Evolutionary conservation across 2,329 filamentous ascomycete species (phyloP), one percentile per base, ranked within the genome.

Genomic region (Tolypocladium endophyticum): DNA sequence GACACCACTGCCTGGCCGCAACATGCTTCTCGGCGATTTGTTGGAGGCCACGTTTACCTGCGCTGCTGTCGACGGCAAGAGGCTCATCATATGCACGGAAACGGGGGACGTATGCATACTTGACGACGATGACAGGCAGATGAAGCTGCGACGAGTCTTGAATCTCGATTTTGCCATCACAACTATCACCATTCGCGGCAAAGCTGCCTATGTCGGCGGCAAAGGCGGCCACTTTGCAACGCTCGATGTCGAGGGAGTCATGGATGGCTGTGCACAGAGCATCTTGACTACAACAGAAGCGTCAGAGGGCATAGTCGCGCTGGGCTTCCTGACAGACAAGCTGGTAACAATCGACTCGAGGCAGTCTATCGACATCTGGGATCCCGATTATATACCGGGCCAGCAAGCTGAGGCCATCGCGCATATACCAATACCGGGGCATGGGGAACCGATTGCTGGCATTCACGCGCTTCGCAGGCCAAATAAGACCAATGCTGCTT

Each of bases 51-150:
- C 87, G 0, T 97, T 99, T 68, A 90, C 87, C 23, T 90, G 89
- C 63, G 86, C 91, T 6, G 83, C 86, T 20, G 82, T 96, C 39
- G 87, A 88, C 43, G 84, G 89, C 41, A 82, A 81, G 50, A 88
- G 87, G 67, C 88, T 92, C 23, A 82, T 97, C 47, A 79, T 97
- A 50, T 94, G 91, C 74, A 90, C 93, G 4, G 92, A 97, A 68
- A 84, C 85, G 61, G 94, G 94, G 35, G 88, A 95, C 68, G 79
- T 99, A n/a, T 97, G 93, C 72, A 77, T 96, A 36, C 78, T 97
- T 38, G 89, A 97, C 63, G 89, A 96, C 64, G 83, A 81, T 38
- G 85, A 83, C 57, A 87, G 86, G 62, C 83, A 86, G 62, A 88
- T 89, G 72, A 89, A 85, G 65, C 77, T 97, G 55, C 78, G 80